These are phyloP conservation scores for Chlorophyllum brunneum DNA, from an alignment of 768 basidiomycete genomes.

Conservation along the genomic window DNA sequence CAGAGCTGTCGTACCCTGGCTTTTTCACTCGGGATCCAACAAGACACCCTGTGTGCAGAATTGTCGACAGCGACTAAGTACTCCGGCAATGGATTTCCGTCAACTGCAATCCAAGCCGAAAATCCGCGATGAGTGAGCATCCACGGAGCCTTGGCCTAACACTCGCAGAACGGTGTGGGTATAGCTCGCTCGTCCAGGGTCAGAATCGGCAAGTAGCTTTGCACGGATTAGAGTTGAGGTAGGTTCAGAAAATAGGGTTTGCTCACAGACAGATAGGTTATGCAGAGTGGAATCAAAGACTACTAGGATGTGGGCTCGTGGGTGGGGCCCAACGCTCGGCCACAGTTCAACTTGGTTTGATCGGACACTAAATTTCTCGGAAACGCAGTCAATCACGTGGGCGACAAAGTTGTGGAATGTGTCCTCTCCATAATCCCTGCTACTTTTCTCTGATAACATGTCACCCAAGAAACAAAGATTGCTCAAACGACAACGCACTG, in stretches of 20 bases:
- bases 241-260: background rate
- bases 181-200: background rate
- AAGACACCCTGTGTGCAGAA: conserved; percentile 44
- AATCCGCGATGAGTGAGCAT: conserved; percentile 60
- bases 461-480: conserved; percentile 11
- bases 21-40: conserved; percentile 64
- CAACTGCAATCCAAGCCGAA: conserved; percentile 65
- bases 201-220: background rate
- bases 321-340: no score
- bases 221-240: background rate
- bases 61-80: conserved; percentile 50
- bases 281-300: no score
- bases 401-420: no score
- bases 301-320: no score
- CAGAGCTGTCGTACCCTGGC: conserved; percentile 43
- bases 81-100: conserved; percentile 47
- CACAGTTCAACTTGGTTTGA: no score
- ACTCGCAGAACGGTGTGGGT: background rate
- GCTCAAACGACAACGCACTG: conserved; percentile 8
- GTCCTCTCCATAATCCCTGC: no score
- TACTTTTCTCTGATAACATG: no score
- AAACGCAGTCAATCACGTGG: no score
- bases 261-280: background rate
- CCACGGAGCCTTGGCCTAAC: background rate
- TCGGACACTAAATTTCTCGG: no score